These are phyloP conservation scores for Saururus chinensis DNA, from an alignment of 164 flowering plant genomes.

Conservation along the genomic window DNA sequence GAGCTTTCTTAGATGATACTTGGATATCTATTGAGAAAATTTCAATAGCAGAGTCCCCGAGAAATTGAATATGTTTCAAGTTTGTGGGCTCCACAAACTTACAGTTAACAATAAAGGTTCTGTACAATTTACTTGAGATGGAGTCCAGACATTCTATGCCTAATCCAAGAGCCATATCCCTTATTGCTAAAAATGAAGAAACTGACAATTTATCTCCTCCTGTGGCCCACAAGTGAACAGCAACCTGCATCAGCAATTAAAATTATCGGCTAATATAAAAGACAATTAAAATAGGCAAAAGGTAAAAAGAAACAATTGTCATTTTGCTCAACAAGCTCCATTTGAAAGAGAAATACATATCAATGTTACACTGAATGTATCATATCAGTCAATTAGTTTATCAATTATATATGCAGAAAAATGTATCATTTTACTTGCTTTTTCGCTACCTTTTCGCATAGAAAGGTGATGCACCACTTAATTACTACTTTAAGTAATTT, in stretches of 20 bases:
- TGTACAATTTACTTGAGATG: slow-evolving; percentile 50
- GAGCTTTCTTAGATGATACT: slow-evolving; percentile 42
- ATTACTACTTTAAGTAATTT: no score
- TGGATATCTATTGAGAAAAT: slow-evolving; percentile 62
- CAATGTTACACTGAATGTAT: no score
- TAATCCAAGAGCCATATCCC: slow-evolving; percentile 35
- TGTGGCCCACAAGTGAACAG: slow-evolving; percentile 79
- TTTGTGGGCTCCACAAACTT: slow-evolving; percentile 40
- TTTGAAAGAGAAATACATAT: no score
- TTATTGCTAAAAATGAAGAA: slow-evolving; percentile 43
- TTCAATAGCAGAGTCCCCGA: slow-evolving; percentile 51
- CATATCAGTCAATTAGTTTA: no score
- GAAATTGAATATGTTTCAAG: slow-evolving; percentile 37
- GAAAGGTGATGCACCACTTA: no score
- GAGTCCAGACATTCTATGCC: slow-evolving; percentile 34
- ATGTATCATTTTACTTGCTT: no score
- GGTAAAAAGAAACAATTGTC: background rate
- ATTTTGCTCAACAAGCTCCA: no score
- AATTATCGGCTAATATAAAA: background rate
- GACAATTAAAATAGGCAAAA: background rate
- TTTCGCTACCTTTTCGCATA: no score
- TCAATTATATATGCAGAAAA: no score
- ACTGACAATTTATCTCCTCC: slow-evolving; percentile 45
- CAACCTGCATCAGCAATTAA: slow-evolving; percentile 34
- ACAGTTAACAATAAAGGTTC: slow-evolving; percentile 48